Conservation (phyloP, 768 basidiomycete species). For the Candolleomyces eurysporus region DNA sequence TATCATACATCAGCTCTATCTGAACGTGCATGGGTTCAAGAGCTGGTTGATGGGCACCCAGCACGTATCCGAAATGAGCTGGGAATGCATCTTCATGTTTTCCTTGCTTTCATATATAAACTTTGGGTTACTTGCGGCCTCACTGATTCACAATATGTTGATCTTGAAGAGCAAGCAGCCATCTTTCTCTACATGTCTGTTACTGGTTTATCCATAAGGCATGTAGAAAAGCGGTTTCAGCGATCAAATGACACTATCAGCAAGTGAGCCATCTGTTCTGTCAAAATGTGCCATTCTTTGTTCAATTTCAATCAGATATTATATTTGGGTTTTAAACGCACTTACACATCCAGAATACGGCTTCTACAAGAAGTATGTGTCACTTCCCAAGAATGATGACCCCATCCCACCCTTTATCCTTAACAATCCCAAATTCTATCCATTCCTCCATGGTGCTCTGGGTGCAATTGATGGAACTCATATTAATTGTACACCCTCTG, state of each 20-base stretch:
- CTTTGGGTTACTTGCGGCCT: constrained; percentile 14
- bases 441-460: constrained; percentile 19
- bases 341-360: background rate
- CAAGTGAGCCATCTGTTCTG: background rate
- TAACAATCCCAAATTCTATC: constrained; percentile 25
- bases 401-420: constrained; percentile 16
- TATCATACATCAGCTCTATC: constrained; percentile 15
- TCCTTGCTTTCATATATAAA: constrained; percentile 12
- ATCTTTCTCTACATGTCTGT: constrained; percentile 5
- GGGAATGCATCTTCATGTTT: constrained; percentile 17
- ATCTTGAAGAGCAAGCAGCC: constrained; percentile 4
- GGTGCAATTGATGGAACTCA: constrained; percentile 33
- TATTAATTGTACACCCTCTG: constrained; percentile 17
- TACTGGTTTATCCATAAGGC: background rate
- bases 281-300: constrained; percentile 16
- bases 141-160: constrained; percentile 13
- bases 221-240: constrained; percentile 8
- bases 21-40: constrained; percentile 16
- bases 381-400: constrained; percentile 17
- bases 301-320: constrained; percentile 26
- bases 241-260: constrained; percentile 2
- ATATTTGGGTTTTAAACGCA: background rate
- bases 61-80: constrained; percentile 14
- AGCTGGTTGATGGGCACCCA: constrained; percentile 17
- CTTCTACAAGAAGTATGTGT: constrained; percentile 12